phyloP scores from a whole-genome alignment of 352 stramenopile genomes.

The Phytophthora litchii region DNA sequence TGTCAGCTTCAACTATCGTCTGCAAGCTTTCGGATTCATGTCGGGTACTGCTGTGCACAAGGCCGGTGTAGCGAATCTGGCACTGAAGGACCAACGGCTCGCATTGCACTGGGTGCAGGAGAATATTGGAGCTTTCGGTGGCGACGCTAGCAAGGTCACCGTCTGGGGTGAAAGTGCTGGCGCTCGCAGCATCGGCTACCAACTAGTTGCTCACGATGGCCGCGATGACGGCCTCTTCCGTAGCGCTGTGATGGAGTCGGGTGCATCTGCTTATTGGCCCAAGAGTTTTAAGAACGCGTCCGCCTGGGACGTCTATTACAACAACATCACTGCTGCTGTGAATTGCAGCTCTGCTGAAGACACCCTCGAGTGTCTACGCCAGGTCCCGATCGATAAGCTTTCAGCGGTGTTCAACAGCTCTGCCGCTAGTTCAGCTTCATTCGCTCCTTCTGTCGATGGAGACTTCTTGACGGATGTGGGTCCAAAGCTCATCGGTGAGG shows the following conservation, averaged over 20 bases:
- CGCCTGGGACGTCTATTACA: slow-evolving; percentile 33
- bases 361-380: slow-evolving; percentile 32
- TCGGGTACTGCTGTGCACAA: slow-evolving; percentile 36
- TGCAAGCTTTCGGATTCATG: slow-evolving; percentile 43
- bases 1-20: slow-evolving; percentile 50
- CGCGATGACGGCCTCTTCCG: slow-evolving; percentile 35
- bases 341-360: slow-evolving; percentile 34
- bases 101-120: slow-evolving; percentile 85
- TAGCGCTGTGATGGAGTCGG: slow-evolving; percentile 34
- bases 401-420: slow-evolving; percentile 34
- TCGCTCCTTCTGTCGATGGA: slow-evolving; percentile 33
- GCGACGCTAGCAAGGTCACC: slow-evolving; percentile 79
- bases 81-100: slow-evolving; percentile 84
- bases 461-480: slow-evolving; percentile 32
- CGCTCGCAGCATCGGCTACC: slow-evolving; percentile 39
- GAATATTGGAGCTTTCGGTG: slow-evolving; percentile 84
- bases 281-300: slow-evolving; percentile 31
- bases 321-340: slow-evolving; percentile 24
- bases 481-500: slow-evolving; percentile 23
- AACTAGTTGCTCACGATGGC: slow-evolving; percentile 36
- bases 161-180: slow-evolving; percentile 90
- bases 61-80: slow-evolving; percentile 79
- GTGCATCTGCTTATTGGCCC: slow-evolving; percentile 22
- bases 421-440: slow-evolving; percentile 14
- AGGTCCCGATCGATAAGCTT: slow-evolving; percentile 31